Evolutionary conservation across 306 rosid genomes (phyloP), one percentile per base, ranked within the genome.

Genomic region (Morella rubra): DNA sequence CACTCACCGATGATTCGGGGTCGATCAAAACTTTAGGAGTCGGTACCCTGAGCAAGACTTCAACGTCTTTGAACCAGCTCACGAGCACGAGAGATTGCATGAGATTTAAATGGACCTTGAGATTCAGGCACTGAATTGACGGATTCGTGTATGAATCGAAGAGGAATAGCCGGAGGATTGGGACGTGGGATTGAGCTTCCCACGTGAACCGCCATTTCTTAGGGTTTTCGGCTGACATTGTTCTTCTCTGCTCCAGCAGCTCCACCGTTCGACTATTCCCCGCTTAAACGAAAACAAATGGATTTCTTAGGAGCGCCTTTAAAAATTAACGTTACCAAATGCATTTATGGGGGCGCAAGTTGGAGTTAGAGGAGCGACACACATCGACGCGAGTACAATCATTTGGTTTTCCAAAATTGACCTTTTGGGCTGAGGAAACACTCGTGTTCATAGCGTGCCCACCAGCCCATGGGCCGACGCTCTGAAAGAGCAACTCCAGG

Each of bases 151-250:
- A 16, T 4, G 86, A 72, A 61, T 89, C 78, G 76, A 89, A 90
- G 12, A 95, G 79, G 82, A 90, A 76, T 42, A 95, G 71, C 6
- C 97, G 94, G 41, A 95, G 91, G 32, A 83, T 92, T 53, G 97
- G 91, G 76, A 83, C 75, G 84, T 89, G 92, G 6, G 96, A 89
- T 74, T 90, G 98, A 6, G 96, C 82, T 85, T 92, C 97, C 97
- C 98, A 95, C 15, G 93, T 90, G 71, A 85, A 95, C 56, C 84
- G 91, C 98, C 97, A 92, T 82, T 60, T 79, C 61, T 60, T 77
- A 22, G 75, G 65, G 53, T 16, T 58, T 74, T 75, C 49, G 27
- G 50, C 4, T 4, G 71, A 16, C 71, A 65, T 65, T 40, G 70
- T 9, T 40, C 6, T 27, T 8, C 44, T 12, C 66, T 22, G 62